A percentile compares a stretch with the other conserved stretches of the same genome.
phyloP scores from a whole-genome alignment of 1,284 basidiomycete genomes.

The Pseudozyma pruni region DNA sequence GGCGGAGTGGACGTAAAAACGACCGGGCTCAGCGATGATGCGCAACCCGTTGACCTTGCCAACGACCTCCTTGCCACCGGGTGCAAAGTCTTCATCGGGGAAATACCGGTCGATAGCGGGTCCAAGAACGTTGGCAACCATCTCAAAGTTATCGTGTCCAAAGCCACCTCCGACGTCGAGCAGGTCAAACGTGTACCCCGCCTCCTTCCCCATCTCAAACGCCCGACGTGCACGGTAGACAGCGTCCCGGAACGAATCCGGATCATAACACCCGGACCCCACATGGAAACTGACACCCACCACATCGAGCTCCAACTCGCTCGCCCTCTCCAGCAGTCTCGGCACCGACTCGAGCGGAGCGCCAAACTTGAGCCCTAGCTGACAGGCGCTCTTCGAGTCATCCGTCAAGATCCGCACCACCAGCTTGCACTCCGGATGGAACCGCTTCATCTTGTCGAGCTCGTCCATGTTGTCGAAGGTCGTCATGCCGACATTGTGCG shows the following conservation, averaged over 20 bases:
- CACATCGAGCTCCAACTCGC: conserved; percentile 83
- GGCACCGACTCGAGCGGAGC: conserved; percentile 86
- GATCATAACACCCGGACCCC: conserved; percentile 94
- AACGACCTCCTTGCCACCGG: conserved; percentile 57
- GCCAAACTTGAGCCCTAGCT: conserved; percentile 96
- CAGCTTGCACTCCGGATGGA: conserved; percentile 84
- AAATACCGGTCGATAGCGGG: conserved; percentile 84
- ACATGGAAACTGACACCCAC: conserved; percentile 98
- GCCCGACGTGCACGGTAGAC: conserved; percentile 82
- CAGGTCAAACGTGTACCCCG: conserved; percentile 83
- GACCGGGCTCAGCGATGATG: conserved; percentile 95
- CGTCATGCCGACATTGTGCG: conserved; percentile 86
- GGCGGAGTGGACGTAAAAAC: conserved; percentile 91
- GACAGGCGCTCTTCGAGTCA: conserved; percentile 92
- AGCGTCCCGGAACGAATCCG: conserved; percentile 88
- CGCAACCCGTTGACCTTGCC: conserved; percentile 74
- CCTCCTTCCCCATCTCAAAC: conserved; percentile 86
- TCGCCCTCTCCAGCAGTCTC: conserved; percentile 80
- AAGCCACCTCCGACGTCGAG: conserved; percentile 97
- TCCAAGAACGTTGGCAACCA: conserved; percentile 79
- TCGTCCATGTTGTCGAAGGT: conserved; percentile 99
- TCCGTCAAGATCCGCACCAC: conserved; percentile 95
- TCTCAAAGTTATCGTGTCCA: conserved; percentile 87
- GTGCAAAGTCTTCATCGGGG: conserved; percentile 73
- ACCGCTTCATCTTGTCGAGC: conserved; percentile 89